Evolutionary conservation across 148 eudicot genomes (phyloP).

Genomic region (Vaccinium corymbosum): DNA sequence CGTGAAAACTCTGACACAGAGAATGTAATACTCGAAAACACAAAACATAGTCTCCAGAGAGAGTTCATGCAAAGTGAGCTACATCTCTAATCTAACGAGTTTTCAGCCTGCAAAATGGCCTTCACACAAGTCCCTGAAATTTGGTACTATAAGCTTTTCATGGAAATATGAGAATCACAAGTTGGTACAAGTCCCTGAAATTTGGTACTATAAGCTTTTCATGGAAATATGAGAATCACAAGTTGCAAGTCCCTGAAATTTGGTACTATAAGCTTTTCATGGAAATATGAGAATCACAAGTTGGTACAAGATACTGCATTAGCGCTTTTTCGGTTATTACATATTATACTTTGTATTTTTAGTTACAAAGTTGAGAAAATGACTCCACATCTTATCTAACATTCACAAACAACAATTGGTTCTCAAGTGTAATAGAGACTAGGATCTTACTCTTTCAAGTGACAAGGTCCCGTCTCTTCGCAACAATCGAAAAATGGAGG

Average conservation of each 20-base stretch:
- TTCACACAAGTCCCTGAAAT: background rate
- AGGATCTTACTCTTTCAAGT: conserved; percentile 65
- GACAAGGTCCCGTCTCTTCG: conserved; percentile 70
- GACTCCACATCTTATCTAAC: background rate
- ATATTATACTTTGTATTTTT: background rate
- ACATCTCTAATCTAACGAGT: background rate
- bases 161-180: background rate
- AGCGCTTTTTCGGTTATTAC: background rate
- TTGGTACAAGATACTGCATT: background rate
- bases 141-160: background rate
- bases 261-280: background rate
- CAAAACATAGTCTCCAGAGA: background rate
- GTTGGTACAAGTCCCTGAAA: background rate
- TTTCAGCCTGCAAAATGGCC: background rate
- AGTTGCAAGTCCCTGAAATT: too few relatives aligned
- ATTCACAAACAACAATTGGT: background rate
- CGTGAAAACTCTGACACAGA: background rate
- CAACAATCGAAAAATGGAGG: conserved; percentile 70
- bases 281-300: background rate
- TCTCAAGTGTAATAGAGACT: background rate
- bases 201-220: background rate
- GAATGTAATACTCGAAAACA: background rate
- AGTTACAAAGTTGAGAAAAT: background rate
- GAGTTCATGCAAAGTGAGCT: background rate
- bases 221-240: background rate